Evolutionary conservation across 116 monocot species (phyloP).

Genomic region (Thalassia testudinum): DNA sequence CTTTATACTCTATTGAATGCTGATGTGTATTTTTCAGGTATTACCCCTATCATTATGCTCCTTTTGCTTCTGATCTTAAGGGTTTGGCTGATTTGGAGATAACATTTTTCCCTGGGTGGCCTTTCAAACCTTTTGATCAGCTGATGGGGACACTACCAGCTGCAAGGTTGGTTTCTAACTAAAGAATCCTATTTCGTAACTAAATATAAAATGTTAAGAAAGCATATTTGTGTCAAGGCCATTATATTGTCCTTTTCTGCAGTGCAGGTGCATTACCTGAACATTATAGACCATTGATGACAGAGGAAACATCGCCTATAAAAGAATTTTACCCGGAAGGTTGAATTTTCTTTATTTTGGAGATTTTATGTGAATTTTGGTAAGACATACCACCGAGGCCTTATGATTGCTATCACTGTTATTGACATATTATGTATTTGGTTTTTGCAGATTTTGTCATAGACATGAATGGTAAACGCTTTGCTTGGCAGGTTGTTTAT

Average conservation of each 20-base stretch:
- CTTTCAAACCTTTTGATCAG: constrained; percentile 99
- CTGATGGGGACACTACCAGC: constrained; percentile 95
- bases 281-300: constrained; percentile 72
- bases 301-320: constrained; percentile 64
- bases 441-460: constrained; percentile 65
- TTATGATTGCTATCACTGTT: background rate
- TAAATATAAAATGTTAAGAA: background rate
- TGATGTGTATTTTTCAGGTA: constrained; percentile 82
- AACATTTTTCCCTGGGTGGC: constrained; percentile 81
- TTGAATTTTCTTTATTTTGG: constrained; percentile 8
- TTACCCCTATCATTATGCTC: constrained; percentile 99
- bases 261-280: constrained; percentile 74
- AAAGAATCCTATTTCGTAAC: background rate
- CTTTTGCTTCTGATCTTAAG: constrained; percentile 98
- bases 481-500: constrained; percentile 80
- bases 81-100: constrained; percentile 78
- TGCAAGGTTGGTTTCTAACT: constrained; percentile 44
- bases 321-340: constrained; percentile 76
- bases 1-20: too few relatives aligned
- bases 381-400: background rate
- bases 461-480: constrained; percentile 97
- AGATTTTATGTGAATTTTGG: background rate
- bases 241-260: constrained; percentile 5
- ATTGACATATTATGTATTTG: background rate
- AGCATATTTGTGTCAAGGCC: background rate